phyloP scores from a whole-genome alignment of 148 eudicot genomes.

The Persicaria maculosa region DNA sequence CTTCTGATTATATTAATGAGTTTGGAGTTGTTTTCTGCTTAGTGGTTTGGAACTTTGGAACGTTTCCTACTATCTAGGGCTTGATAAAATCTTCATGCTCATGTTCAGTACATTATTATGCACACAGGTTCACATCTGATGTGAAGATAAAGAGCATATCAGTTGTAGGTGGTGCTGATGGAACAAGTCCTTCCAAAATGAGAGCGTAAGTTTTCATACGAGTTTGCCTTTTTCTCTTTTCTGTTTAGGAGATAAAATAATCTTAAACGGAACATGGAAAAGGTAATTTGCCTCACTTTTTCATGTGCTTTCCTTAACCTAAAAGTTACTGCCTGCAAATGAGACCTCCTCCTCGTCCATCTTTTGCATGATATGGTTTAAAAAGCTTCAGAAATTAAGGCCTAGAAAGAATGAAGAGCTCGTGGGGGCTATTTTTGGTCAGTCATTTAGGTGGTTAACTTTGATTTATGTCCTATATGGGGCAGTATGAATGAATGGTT shows the following conservation, averaged over 20 bases:
- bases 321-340: background rate
- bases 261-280: background rate
- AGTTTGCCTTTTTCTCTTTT: background rate
- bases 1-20: background rate
- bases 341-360: background rate
- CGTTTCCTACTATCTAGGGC: background rate
- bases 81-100: background rate
- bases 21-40: background rate
- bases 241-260: background rate
- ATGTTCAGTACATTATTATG: conserved; percentile 8
- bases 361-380: background rate
- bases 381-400: background rate
- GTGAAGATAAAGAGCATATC: conserved; percentile 98
- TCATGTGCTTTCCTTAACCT: background rate
- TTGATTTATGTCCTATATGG: background rate
- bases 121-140: conserved; percentile 79
- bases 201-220: conserved; percentile 64
- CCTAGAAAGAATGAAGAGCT: background rate
- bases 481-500: background rate
- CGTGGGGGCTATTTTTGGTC: background rate
- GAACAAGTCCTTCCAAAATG: conserved; percentile 98
- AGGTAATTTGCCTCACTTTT: background rate
- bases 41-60: background rate
- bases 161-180: conserved; percentile 92
- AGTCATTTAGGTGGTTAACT: background rate